Evolutionary conservation across 768 basidiomycete species (phyloP).

Genomic region (Boletus sensibilis): DNA sequence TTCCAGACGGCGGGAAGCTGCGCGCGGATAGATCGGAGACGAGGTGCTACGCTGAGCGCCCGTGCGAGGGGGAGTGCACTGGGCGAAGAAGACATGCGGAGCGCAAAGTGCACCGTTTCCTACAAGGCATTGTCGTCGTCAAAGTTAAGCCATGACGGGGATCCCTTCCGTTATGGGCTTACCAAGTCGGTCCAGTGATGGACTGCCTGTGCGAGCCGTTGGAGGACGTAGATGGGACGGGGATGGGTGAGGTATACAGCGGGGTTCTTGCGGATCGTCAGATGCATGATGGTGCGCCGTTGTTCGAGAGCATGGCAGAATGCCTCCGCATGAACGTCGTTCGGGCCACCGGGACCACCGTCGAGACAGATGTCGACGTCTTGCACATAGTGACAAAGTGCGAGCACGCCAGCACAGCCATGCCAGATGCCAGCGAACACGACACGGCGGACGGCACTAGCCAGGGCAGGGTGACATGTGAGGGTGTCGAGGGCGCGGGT

Average conservation of each 20-base stretch:
- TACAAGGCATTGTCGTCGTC: constrained; percentile 23
- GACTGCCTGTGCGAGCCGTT: constrained; percentile 46
- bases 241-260: constrained; percentile 56
- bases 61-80: constrained; percentile 29
- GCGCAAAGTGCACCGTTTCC: constrained; percentile 54
- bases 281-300: constrained; percentile 40
- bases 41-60: constrained; percentile 41
- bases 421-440: constrained; percentile 42
- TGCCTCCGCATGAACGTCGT: constrained; percentile 27
- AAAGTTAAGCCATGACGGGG: neutral
- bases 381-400: constrained; percentile 27
- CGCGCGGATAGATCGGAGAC: constrained; percentile 50
- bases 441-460: constrained; percentile 41
- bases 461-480: constrained; percentile 36
- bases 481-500: constrained; percentile 40
- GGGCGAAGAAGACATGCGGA: constrained; percentile 49
- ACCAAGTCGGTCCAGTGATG: constrained; percentile 47
- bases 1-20: constrained; percentile 62
- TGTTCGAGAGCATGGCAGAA: constrained; percentile 43
- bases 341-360: constrained; percentile 4
- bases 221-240: constrained; percentile 45
- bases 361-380: constrained; percentile 42
- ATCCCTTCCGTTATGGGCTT: constrained; percentile 21
- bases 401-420: constrained; percentile 41
- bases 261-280: constrained; percentile 52